Conservation (phyloP, 257 asterid species). For the Eucommia ulmoides region DNA sequence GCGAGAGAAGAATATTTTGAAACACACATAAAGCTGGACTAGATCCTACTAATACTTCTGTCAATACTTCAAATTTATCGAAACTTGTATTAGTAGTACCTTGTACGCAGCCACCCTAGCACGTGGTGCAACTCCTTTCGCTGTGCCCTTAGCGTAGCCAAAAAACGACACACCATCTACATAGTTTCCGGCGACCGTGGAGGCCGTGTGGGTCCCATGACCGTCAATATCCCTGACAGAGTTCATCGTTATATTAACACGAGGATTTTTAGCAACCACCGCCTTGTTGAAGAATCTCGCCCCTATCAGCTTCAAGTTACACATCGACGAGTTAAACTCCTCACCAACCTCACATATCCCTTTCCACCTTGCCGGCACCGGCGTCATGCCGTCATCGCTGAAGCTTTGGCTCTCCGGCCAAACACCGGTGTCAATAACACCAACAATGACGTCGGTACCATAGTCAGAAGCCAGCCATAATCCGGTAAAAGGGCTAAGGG, state of each 20-base stretch:
- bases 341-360: constrained; percentile 27
- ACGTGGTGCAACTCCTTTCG: not conserved
- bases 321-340: constrained; percentile 28
- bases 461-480: constrained; percentile 39
- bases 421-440: constrained; percentile 35
- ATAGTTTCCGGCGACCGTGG: constrained; percentile 1
- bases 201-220: not conserved
- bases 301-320: constrained; percentile 36
- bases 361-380: constrained; percentile 29
- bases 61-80: no score
- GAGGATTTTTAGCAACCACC: constrained; percentile 17
- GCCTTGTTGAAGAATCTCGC: constrained; percentile 34
- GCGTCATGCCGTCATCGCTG: constrained; percentile 32
- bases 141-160: not conserved
- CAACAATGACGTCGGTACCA: constrained; percentile 34
- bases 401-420: constrained; percentile 45
- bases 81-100: not conserved
- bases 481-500: constrained; percentile 26
- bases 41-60: no score
- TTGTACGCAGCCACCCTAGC: constrained; percentile 1
- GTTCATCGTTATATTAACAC: constrained; percentile 11
- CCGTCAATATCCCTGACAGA: constrained; percentile 11
- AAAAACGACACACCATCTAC: not conserved
- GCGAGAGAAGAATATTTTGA: no score
- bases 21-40: no score